These are phyloP conservation scores for Meyerozyma smithsonii DNA, from an alignment of 1,139 yeast genomes.

Conservation along the genomic window DNA sequence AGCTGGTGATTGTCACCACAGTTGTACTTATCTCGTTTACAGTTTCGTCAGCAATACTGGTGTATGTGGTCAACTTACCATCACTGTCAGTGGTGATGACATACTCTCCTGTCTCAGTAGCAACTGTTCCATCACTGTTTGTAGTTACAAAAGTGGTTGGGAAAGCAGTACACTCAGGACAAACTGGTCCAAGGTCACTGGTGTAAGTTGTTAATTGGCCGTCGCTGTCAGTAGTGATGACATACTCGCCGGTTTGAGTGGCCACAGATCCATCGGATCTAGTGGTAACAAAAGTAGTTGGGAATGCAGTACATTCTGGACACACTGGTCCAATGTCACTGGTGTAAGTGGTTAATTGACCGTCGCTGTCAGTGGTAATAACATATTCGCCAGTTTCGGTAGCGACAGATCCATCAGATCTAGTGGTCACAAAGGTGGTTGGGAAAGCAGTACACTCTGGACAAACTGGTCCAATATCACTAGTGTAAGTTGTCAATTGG, in stretches of 20 bases:
- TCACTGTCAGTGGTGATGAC: conserved; percentile 5
- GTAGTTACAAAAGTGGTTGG: background rate
- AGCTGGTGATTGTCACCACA: conserved; percentile 12
- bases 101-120: background rate
- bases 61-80: background rate
- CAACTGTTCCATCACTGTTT: conserved; percentile 5
- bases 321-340: background rate
- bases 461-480: background rate
- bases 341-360: conserved; percentile 5
- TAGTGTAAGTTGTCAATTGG: background rate
- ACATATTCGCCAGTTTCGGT: conserved; percentile 8
- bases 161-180: background rate
- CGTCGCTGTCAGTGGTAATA: conserved; percentile 9
- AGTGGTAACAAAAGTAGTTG: conserved; percentile 3
- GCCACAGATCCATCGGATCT: conserved; percentile 2
- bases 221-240: background rate
- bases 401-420: background rate
- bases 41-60: too few relatives aligned
- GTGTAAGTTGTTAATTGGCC: conserved; percentile 1
- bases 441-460: background rate
- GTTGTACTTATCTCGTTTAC: conserved; percentile 11
- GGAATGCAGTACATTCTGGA: background rate
- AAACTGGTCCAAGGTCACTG: background rate
- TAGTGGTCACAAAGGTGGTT: background rate
- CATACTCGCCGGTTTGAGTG: conserved; percentile 2